Evolutionary conservation across 805 yeast species (phyloP).

Genomic region (Sugiyamaella americana): DNA sequence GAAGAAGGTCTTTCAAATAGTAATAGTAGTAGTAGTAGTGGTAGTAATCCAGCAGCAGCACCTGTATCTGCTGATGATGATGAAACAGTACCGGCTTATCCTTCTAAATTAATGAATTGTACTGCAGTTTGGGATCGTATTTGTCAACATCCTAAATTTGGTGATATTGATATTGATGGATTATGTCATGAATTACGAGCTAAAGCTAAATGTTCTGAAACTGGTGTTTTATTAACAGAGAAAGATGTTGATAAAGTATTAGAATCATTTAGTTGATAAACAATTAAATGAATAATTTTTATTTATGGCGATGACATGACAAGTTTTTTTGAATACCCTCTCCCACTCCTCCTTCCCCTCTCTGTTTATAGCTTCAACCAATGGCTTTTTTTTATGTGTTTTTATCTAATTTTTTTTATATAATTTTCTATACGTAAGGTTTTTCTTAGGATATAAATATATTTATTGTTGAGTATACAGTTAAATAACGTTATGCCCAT

Average conservation of each 20-base stretch:
- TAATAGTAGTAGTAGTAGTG: neutral
- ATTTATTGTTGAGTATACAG: too few species aligned
- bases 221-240: conserved; percentile 82
- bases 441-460: too few species aligned
- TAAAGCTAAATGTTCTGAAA: conserved; percentile 92
- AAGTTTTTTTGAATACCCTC: too few species aligned
- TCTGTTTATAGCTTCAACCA: too few species aligned
- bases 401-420: too few species aligned
- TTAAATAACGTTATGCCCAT: too few species aligned
- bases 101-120: conserved; percentile 50
- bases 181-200: conserved; percentile 81
- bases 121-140: conserved; percentile 96
- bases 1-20: neutral
- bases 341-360: too few species aligned
- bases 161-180: conserved; percentile 91
- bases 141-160: conserved; percentile 86
- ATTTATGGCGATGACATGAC: neutral
- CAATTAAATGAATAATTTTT: neutral
- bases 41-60: neutral
- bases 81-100: conserved; percentile 30
- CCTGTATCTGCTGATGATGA: conserved; percentile 13
- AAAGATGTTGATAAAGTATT: conserved; percentile 64
- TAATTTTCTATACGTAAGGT: too few species aligned
- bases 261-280: conserved; percentile 11
- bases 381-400: too few species aligned